Conservation (phyloP, 2,329 filamentous ascomycete species). For the Alternaria alternata region DNA sequence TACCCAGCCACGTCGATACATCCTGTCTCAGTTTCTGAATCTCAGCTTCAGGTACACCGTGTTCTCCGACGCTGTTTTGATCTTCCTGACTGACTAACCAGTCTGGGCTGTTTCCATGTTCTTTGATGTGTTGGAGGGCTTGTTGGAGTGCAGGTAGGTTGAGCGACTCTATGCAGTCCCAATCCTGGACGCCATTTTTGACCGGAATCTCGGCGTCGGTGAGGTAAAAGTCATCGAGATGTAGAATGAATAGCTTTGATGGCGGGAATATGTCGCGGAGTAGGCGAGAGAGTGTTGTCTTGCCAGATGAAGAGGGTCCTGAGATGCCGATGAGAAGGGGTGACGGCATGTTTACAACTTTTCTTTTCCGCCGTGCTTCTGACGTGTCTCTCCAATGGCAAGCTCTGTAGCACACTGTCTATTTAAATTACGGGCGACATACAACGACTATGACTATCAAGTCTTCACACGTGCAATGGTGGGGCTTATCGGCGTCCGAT, state of each 20-base stretch:
- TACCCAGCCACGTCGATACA: conserved; percentile 21
- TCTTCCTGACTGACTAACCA: conserved; percentile 64
- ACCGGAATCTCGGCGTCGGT: conserved; percentile 73
- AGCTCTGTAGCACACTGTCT: not conserved
- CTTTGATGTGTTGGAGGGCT: conserved; percentile 74
- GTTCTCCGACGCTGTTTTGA: conserved; percentile 61
- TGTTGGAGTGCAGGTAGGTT: conserved; percentile 73
- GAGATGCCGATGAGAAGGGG: conserved; percentile 79
- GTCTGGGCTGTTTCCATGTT: conserved; percentile 67
- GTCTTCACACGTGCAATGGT: conserved; percentile 15
- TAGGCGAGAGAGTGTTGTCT: conserved; percentile 89
- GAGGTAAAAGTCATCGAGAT: conserved; percentile 96
- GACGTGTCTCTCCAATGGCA: not conserved
- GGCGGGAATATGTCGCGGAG: conserved; percentile 80
- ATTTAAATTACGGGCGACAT: not conserved
- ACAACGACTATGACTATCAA: not conserved
- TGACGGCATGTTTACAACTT: conserved; percentile 27
- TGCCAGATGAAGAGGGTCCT: conserved; percentile 90
- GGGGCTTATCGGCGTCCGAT: conserved; percentile 21
- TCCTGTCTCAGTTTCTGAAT: conserved; percentile 50
- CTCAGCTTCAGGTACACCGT: conserved; percentile 37
- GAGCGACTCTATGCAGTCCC: conserved; percentile 87
- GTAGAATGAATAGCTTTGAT: conserved; percentile 74
- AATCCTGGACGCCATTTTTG: conserved; percentile 73
- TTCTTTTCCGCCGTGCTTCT: not conserved